Evolutionary conservation across 139 green algal species (phyloP), one percentile per base, ranked within the genome.

Genomic region (Micractinium sp.): DNA sequence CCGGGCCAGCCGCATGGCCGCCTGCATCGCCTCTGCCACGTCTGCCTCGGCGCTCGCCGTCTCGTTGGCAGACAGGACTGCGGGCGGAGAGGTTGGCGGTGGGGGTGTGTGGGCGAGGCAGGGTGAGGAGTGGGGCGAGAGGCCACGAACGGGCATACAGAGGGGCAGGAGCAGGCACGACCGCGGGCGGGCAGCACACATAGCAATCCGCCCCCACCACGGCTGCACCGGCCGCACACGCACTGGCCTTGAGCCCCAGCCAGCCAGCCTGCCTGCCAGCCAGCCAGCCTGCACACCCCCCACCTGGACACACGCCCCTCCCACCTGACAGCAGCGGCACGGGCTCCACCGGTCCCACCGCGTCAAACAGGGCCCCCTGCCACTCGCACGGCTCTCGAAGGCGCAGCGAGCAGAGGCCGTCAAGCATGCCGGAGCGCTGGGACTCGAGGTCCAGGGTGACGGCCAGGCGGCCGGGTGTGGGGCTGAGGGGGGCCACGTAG

Each of bases 381-480:
- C 83, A 87, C 67, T 87, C 83, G 83, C 83, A 87, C 2, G 83
- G 83, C 66, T 87, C 36, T 0, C 83, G 83, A 36, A 87, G 83
- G 67, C 83, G 83, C 83, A 87, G 83, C 35, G 35, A 66, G 83
- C 83, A 87, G 33, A 79, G 39, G 38, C 83, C 83, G 67, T 87
- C 83, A 0, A 41, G 29, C 36, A n/a, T 36, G 31, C 31, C 60
- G 19, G 22, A n/a, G 16, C 83, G 63, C 67, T 66, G 47, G 18
- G 47, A 74, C 67, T 87, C 67, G 5, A 87, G 39, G 66, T 87
- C 83, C 38, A 87, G 29, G 2, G 41, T 80, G 39, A 81, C 38
- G 1, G 66, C 27, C 83, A 87, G 66, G 67, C 71, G 83, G 66
- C 83, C 83, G 47, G 83, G 83, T 15, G 83, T 87, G 38, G 73